Base-by-base conservation (phyloP, 1,139 yeast species). In the Pichia sp. region DNA sequence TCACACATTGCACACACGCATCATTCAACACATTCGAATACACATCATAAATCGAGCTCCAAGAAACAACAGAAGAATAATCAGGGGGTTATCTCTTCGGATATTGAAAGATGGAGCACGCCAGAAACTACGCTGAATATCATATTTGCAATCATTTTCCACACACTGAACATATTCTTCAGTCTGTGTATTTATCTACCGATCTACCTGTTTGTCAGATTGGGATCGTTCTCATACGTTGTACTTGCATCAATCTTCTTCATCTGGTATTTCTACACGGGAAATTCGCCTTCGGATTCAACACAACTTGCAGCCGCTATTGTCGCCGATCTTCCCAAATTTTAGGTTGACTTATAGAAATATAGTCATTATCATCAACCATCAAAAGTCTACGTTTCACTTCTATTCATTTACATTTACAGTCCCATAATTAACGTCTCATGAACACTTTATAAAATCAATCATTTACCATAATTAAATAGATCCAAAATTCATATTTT, bases 111-210 rank as follows among this genome's bases (percentile, higher is more conserved):
- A 3, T 37, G 37, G 27, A 17, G 24, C 7, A 24, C 7, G 18
- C 3, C 39, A 4, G 36, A 38, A 9, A 36, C 47, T 14, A 15
- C 38, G 14, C 7, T 32, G 6, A 34, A 48, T 22, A 9, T 50
- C 9, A 14, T 47, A 15, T 45, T 50, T 24, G 45, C 48, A 10
- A 24, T 52, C 3, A n/a, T 48, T 3, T 48, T 48, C 34, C 46
- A 46, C 30, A 12, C 36, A 7, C 15, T 48, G 4, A 48, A 52
- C 19, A 21, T 50, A n/a, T 11, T 50, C 5, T 42, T 52, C 10
- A 40, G 47, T 14, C 11, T 48, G 3, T 52, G 38, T 28, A 40
- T 52, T 21, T 52, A 50, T 24, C 18, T 52, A 19, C 55, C 55
- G 10, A 40, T 50, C n/a, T 48, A 42, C 8, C 17, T 48, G 10